phyloP scores from a whole-genome alignment of 2,329 filamentous ascomycete species.

The Endocalyx cinctus region DNA sequence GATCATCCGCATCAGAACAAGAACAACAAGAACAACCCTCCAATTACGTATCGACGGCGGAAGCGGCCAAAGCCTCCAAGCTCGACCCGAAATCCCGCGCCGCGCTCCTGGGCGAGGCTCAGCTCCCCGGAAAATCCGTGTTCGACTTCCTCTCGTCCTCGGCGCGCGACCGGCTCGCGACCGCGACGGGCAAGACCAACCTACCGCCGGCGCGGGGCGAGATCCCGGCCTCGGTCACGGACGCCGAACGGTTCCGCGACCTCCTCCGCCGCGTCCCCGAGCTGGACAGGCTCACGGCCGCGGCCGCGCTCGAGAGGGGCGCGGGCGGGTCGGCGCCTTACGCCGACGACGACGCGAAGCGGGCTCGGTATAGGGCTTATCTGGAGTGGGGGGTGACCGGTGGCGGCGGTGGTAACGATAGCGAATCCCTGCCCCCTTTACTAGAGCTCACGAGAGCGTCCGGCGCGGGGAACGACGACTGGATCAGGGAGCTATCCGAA shows the following conservation, averaged over 20 bases:
- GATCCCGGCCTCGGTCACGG: slow-evolving; percentile 58
- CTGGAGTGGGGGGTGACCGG: no score
- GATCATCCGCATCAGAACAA: no score
- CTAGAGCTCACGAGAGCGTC: slow-evolving; percentile 24
- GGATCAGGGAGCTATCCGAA: slow-evolving; percentile 72
- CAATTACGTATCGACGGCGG: slow-evolving; percentile 62
- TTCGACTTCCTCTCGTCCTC: slow-evolving; percentile 86
- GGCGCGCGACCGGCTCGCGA: slow-evolving; percentile 70
- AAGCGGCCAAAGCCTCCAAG: slow-evolving; percentile 71
- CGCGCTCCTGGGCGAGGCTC: slow-evolving; percentile 72
- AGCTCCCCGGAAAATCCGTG: slow-evolving; percentile 85
- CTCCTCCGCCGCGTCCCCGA: slow-evolving; percentile 56
- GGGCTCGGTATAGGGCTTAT: slow-evolving; percentile 74
- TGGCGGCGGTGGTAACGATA: slow-evolving; percentile 64
- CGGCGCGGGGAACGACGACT: slow-evolving; percentile 60
- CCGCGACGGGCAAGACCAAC: slow-evolving; percentile 68
- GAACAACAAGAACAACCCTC: slow-evolving; percentile 19
- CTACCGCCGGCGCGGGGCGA: slow-evolving; percentile 77
- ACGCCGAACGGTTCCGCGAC: slow-evolving; percentile 57
- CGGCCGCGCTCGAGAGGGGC: slow-evolving; percentile 64
- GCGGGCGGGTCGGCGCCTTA: slow-evolving; percentile 69
- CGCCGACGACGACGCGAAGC: slow-evolving; percentile 73
- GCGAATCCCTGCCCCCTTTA: slow-evolving; percentile 33
- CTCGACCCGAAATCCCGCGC: slow-evolving; percentile 75
- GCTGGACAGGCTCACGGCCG: slow-evolving; percentile 62